These are phyloP conservation scores for Hymenoscyphus albidus DNA, from an alignment of 2,329 filamentous ascomycete species.

Conservation along the genomic window DNA sequence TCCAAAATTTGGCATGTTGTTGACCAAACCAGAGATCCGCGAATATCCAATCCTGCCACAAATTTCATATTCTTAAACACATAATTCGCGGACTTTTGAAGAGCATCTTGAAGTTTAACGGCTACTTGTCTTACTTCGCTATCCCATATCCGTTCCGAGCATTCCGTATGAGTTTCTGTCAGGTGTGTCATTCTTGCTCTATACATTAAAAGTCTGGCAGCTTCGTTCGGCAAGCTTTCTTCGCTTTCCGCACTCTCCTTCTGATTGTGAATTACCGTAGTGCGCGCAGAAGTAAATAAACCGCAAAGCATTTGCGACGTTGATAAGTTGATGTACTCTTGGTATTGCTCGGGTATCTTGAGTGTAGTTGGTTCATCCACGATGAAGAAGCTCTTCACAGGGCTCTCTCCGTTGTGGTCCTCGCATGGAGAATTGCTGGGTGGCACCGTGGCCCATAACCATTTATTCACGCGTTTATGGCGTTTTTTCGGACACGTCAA, in stretches of 20 bases:
- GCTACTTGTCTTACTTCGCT: background rate
- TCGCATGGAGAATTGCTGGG: background rate
- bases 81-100: background rate
- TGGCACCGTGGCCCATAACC: background rate
- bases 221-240: background rate
- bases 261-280: no score
- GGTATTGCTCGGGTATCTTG: background rate
- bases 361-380: background rate
- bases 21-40: background rate
- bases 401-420: background rate
- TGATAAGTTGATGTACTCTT: no score
- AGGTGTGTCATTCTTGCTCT: background rate
- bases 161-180: background rate
- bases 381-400: background rate
- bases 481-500: background rate
- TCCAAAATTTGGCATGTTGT: background rate
- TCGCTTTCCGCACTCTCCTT: no score
- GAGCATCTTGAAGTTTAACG: background rate
- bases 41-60: no score
- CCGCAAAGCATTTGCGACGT: no score
- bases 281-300: no score
- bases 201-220: background rate
- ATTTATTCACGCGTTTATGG: background rate
- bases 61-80: background rate
- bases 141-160: background rate